These are phyloP conservation scores for Penicillium manginii DNA, from an alignment of 495 filamentous ascomycete species.

Conservation along the genomic window DNA sequence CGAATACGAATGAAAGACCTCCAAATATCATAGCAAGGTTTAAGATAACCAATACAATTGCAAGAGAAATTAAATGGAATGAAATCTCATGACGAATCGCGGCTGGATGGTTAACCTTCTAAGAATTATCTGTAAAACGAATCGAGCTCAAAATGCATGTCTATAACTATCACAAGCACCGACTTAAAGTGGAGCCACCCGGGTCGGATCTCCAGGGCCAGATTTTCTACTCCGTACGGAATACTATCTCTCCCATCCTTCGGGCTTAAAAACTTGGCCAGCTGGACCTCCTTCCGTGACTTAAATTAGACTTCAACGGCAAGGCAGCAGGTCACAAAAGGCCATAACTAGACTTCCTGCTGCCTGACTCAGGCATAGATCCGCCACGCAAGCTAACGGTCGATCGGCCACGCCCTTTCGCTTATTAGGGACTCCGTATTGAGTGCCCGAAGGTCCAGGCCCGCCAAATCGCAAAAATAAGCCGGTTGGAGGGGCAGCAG, in stretches of 20 bases:
- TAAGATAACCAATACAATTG: too few relatives aligned
- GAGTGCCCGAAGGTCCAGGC: slow-evolving; percentile 2
- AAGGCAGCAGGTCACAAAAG: background rate
- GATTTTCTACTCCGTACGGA: background rate
- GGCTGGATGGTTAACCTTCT: too few relatives aligned
- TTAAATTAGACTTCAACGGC: background rate
- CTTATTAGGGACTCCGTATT: background rate
- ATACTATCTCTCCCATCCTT: background rate
- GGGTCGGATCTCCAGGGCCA: background rate
- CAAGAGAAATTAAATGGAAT: background rate
- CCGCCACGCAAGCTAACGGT: background rate
- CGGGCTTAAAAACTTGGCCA: background rate
- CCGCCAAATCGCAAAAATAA: background rate
- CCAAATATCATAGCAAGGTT: background rate
- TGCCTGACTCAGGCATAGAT: background rate
- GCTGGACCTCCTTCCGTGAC: background rate
- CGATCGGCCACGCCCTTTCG: slow-evolving; percentile 1
- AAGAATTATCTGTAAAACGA: too few relatives aligned
- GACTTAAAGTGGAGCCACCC: background rate
- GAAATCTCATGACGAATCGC: too few relatives aligned
- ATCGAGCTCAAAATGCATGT: too few relatives aligned
- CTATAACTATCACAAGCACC: too few relatives aligned
- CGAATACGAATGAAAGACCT: background rate
- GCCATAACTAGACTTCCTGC: background rate
- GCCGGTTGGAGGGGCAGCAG: background rate